Conservation (phyloP, 1,284 basidiomycete species). For the Mycena citricolor region DNA sequence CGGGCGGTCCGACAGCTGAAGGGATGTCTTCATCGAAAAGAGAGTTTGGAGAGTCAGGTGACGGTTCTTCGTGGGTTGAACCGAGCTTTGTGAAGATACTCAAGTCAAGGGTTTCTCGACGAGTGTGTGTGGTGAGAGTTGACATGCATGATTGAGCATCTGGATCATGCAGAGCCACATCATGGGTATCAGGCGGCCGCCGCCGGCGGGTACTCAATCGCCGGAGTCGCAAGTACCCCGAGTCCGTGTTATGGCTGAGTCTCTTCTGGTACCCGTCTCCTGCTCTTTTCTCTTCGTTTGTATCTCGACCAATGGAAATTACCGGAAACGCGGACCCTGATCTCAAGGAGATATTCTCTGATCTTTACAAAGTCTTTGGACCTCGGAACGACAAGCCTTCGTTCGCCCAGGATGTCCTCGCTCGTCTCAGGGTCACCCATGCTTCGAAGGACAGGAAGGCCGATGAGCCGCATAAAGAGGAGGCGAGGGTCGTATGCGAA, state of each 20-base stretch:
- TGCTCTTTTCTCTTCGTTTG: too few relatives aligned
- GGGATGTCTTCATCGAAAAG: conserved; percentile 39
- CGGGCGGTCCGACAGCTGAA: conserved; percentile 20
- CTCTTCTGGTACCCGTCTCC: too few relatives aligned
- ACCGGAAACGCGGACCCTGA: conserved; percentile 44
- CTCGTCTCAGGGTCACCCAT: conserved; percentile 40
- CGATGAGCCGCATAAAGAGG: conserved; percentile 45
- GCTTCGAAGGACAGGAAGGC: conserved; percentile 40
- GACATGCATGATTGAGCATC: too few relatives aligned
- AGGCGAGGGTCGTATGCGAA: conserved; percentile 48
- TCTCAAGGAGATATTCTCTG: conserved; percentile 37
- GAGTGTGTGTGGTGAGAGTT: too few relatives aligned
- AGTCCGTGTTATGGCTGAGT: too few relatives aligned
- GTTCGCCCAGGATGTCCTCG: conserved; percentile 35
- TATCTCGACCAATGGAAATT: conserved; percentile 24
- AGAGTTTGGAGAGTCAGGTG: conserved; percentile 36
- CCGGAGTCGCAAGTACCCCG: too few relatives aligned
- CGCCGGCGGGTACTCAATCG: too few relatives aligned
- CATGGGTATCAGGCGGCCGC: too few relatives aligned
- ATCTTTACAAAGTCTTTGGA: conserved; percentile 26
- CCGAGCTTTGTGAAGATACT: too few relatives aligned
- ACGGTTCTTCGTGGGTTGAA: too few relatives aligned
- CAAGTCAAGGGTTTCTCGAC: too few relatives aligned
- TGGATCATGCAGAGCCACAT: too few relatives aligned
- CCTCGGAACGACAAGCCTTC: conserved; percentile 19